Percentiles rank a stretch among this genome's conserved stretches.
Conservation (phyloP, 495 filamentous ascomycete genomes). For the Haplographium delicatum region DNA sequence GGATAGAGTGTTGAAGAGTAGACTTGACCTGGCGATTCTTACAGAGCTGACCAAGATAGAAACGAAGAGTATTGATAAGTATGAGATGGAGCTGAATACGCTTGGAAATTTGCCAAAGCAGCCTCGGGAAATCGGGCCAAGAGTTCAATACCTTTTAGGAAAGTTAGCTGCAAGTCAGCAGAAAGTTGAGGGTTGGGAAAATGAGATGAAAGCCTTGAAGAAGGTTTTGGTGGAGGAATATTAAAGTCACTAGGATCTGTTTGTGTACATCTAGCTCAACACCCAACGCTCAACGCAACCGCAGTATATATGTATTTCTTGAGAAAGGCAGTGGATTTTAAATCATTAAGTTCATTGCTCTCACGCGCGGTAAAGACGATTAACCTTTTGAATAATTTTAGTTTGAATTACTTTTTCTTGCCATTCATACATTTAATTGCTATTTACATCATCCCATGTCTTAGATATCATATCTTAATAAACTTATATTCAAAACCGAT, state of each 20-base stretch:
- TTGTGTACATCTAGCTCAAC: constrained; percentile 16
- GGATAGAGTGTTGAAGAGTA: constrained; percentile 66
- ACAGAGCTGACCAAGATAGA: constrained; percentile 65
- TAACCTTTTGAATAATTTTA: too few relatives aligned
- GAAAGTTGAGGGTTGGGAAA: constrained; percentile 72
- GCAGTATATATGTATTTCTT: too few relatives aligned
- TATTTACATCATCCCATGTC: too few relatives aligned
- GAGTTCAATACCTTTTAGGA: constrained; percentile 64
- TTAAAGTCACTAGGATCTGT: background rate
- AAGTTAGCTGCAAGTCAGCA: constrained; percentile 69
- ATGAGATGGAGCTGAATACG: constrained; percentile 68
- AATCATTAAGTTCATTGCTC: too few relatives aligned
- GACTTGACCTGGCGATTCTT: constrained; percentile 69
- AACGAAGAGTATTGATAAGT: constrained; percentile 68
- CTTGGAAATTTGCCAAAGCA: constrained; percentile 56
- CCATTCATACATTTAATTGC: too few relatives aligned
- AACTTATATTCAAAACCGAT: too few relatives aligned
- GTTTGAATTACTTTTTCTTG: too few relatives aligned
- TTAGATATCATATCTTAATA: too few relatives aligned
- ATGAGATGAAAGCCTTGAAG: constrained; percentile 64
- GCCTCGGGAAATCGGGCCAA: constrained; percentile 52
- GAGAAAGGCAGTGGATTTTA: too few relatives aligned
- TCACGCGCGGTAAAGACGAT: too few relatives aligned
- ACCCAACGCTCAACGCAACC: too few relatives aligned
- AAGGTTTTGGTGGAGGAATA: constrained; percentile 36